Conservation (phyloP, 169 alveolate genomes). For the Besnoitia besnoiti region DNA sequence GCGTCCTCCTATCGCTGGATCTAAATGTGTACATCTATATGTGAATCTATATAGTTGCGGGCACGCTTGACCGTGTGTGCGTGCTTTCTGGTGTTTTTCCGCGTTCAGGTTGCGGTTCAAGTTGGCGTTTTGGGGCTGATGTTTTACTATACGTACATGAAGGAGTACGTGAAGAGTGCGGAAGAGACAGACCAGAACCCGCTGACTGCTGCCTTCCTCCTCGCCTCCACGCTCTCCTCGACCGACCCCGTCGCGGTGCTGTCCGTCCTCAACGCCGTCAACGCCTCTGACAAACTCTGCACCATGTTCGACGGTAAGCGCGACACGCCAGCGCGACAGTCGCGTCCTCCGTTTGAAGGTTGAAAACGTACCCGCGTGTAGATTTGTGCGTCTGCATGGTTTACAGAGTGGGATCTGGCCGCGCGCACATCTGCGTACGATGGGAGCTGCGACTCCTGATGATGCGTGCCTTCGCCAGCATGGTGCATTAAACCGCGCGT, state of each 20-base stretch:
- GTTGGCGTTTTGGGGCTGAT: constrained; percentile 68
- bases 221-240: constrained; percentile 87
- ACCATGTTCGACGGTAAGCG: constrained; percentile 82
- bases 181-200: constrained; percentile 8
- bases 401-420: too few species aligned
- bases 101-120: constrained; percentile 52
- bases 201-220: constrained; percentile 79
- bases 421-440: too few species aligned
- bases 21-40: too few species aligned
- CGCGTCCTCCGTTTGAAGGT: too few species aligned
- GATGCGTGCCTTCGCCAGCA: too few species aligned
- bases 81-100: not conserved
- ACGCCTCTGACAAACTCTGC: constrained; percentile 83
- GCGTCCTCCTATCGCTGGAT: too few species aligned
- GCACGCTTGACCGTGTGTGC: not conserved
- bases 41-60: too few species aligned
- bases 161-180: constrained; percentile 54
- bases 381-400: not conserved
- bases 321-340: too few species aligned
- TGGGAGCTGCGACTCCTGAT: too few species aligned
- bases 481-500: too few species aligned
- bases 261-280: constrained; percentile 81
- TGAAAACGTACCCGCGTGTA: too few species aligned
- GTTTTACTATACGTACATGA: constrained; percentile 79
- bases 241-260: constrained; percentile 91